Conservation (phyloP, 495 filamentous ascomycete genomes). For the Ramalina intermedia region DNA sequence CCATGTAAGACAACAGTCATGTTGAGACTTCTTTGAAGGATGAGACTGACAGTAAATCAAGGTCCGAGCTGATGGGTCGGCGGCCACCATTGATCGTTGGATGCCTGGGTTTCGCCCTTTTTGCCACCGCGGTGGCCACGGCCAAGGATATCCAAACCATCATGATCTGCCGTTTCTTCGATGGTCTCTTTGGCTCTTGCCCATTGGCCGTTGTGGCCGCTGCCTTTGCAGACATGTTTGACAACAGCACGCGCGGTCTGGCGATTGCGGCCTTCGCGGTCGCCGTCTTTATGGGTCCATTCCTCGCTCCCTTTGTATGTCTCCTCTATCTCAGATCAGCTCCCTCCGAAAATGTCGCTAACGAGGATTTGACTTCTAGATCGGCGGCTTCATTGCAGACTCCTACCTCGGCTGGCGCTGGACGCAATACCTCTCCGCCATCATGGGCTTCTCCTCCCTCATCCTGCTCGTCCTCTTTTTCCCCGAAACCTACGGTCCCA, state of each 20-base stretch:
- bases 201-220: constrained; percentile 49
- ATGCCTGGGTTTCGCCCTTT: constrained; percentile 41
- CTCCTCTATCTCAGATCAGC: too few relatives aligned
- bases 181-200: constrained; percentile 47
- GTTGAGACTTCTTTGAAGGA: too few relatives aligned
- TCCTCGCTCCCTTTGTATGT: constrained; percentile 25
- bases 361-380: constrained; percentile 12
- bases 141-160: constrained; percentile 44
- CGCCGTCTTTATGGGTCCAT: constrained; percentile 42
- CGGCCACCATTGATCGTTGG: constrained; percentile 42
- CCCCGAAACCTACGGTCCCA: constrained; percentile 45
- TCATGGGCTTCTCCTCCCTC: constrained; percentile 37
- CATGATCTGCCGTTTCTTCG: constrained; percentile 45
- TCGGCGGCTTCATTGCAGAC: constrained; percentile 44
- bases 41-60: too few relatives aligned
- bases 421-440: constrained; percentile 50
- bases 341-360: too few relatives aligned
- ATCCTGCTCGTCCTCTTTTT: constrained; percentile 33
- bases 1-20: constrained; percentile 14
- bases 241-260: constrained; percentile 42
- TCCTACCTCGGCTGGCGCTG: constrained; percentile 47
- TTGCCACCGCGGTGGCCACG: constrained; percentile 47
- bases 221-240: constrained; percentile 46
- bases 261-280: constrained; percentile 43
- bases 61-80: constrained; percentile 41